Evolutionary conservation across 2,329 filamentous ascomycete species (phyloP), one percentile per base, ranked within the genome.

Genomic region (Cercospora janseana): DNA sequence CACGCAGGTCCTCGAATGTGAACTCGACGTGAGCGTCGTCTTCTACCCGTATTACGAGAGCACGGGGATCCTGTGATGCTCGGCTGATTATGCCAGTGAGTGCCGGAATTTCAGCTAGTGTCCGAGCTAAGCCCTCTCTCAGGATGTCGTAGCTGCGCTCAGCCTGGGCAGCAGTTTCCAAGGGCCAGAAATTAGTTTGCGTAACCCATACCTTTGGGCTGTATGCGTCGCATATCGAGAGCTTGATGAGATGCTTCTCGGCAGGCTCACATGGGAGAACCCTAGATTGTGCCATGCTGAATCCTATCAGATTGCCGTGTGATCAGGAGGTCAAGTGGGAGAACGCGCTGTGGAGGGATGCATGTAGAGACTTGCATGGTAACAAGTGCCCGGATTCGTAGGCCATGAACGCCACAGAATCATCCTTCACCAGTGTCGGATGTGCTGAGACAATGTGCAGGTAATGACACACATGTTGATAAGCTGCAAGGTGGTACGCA

Each of bases 161-260:
- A 12, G 27, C 40, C 23, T 32, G 27, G 8, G 10, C 40, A 29
- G 13, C 10, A 26, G 47, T 27, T 13, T 20, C 18, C 28, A 54
- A 21, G 21, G 49, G 35, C 53, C 53, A 58, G 47, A 58, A 58
- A 29, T 49, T 46, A 13, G 46, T 45, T 40, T 56, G 53, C 43
- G 44, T 54, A 7, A 56, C 53, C 56, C 56, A 58, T 9, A 49
- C 38, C 37, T 56, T 58, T 3, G 56, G 56, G 12, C 32, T 32
- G 46, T 56, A 56, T 5, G 41, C 53, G 41, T 58, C 56, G 32
- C 50, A 51, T 16, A 56, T 43, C 6, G 56, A 58, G 21, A 56
- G 41, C 21, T 53, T 48, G 35, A 58, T 52, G 12, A 28, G 28
- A 13, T 55, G 41, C 15, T 46, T 43, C n/a, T 18, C 16, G 34